These are phyloP conservation scores for Globisporangium heterothallicum DNA, from an alignment of 352 stramenopile genomes.

Conservation along the genomic window DNA sequence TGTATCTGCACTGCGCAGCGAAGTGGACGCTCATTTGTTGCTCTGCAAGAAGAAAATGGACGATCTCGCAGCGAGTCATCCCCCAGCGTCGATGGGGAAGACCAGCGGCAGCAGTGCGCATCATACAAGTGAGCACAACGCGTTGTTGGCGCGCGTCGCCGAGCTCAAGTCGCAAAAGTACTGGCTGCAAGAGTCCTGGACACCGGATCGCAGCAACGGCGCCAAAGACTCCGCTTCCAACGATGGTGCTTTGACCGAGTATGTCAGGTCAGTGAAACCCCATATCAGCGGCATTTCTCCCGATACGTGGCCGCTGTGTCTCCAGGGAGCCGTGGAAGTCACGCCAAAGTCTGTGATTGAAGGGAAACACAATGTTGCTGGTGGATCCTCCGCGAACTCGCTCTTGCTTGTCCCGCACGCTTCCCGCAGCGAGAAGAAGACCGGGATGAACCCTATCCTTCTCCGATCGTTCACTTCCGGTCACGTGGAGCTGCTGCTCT, in stretches of 20 bases:
- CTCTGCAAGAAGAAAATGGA: slow-evolving; percentile 47
- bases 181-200: slow-evolving; percentile 72
- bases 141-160: slow-evolving; percentile 31
- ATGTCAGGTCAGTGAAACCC: slow-evolving; percentile 40
- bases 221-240: background rate
- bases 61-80: background rate
- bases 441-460: slow-evolving; percentile 44
- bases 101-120: background rate
- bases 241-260: slow-evolving; percentile 9
- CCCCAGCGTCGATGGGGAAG: background rate
- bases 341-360: slow-evolving; percentile 52
- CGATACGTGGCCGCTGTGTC: slow-evolving; percentile 67
- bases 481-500: slow-evolving; percentile 66
- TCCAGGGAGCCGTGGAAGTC: slow-evolving; percentile 61
- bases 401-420: slow-evolving; percentile 40
- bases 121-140: slow-evolving; percentile 10
- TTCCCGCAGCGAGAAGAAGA: slow-evolving; percentile 24
- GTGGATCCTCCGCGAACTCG: slow-evolving; percentile 40
- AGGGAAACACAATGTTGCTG: slow-evolving; percentile 38
- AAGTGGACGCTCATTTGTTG: slow-evolving; percentile 56
- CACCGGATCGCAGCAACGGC: slow-evolving; percentile 13
- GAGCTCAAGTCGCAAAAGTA: slow-evolving; percentile 83
- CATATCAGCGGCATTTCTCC: slow-evolving; percentile 70
- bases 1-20: slow-evolving; percentile 42
- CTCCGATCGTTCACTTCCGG: slow-evolving; percentile 66